These are phyloP conservation scores for Elsinoe necatrix DNA, from an alignment of 2,329 filamentous ascomycete species.

Conservation along the genomic window DNA sequence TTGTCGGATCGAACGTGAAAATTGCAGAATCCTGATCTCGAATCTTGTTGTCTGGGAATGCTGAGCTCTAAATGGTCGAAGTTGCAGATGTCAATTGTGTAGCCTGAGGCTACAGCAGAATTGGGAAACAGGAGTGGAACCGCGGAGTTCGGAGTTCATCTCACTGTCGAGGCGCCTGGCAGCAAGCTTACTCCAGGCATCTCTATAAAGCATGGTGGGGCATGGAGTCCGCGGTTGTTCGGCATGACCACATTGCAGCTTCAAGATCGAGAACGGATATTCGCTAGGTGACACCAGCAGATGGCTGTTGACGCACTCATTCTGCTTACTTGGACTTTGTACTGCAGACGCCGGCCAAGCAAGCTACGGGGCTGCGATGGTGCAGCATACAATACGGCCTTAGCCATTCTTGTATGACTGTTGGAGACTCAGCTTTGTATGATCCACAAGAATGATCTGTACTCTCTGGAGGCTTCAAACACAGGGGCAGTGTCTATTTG, in stretches of 20 bases:
- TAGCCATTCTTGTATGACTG: neutral
- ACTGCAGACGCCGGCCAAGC: neutral
- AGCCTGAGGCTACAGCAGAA: constrained; percentile 10
- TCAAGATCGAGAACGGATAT: neutral
- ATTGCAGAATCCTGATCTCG: neutral
- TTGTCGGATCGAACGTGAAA: neutral
- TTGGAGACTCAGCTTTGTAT: neutral
- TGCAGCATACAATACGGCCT: neutral
- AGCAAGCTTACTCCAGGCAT: neutral
- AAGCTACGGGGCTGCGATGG: neutral
- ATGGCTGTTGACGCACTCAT: neutral
- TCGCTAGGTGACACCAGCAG: too few relatives aligned
- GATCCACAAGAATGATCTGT: neutral
- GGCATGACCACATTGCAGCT: neutral
- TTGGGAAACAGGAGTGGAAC: neutral
- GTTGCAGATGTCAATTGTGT: neutral
- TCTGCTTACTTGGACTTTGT: neutral
- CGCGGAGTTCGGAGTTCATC: constrained; percentile 13
- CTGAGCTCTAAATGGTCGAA: neutral
- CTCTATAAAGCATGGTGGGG: neutral
- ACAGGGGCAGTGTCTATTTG: neutral
- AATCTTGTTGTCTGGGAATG: neutral
- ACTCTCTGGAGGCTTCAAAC: too few relatives aligned
- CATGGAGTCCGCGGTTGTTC: neutral
- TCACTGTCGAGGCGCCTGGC: constrained; percentile 2